Evolutionary conservation across 768 basidiomycete species (phyloP).

Genomic region (Agaricus subrufescens): DNA sequence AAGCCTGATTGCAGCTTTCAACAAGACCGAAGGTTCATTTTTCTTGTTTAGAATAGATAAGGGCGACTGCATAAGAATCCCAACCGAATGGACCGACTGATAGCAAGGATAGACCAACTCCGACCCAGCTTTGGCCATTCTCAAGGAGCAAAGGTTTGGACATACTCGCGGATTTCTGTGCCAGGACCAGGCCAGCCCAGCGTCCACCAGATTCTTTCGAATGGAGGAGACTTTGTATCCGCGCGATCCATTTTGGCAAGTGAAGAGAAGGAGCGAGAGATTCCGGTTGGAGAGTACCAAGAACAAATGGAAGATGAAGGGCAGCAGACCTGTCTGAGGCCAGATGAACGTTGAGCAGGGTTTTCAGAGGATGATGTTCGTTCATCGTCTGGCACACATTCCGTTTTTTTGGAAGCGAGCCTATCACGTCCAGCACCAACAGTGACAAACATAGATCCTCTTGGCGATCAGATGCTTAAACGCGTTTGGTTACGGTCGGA

Average conservation of each 20-base stretch:
- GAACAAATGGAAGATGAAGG: conserved; percentile 51
- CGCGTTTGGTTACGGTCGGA: not conserved
- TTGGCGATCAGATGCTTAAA: conserved; percentile 10
- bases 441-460: conserved; percentile 12
- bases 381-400: conserved; percentile 31
- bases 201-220: conserved; percentile 73
- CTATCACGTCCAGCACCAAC: not conserved
- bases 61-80: conserved; percentile 13
- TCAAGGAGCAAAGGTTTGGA: conserved; percentile 64
- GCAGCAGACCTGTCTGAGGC: conserved; percentile 63
- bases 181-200: conserved; percentile 79
- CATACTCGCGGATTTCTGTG: conserved; percentile 55
- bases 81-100: conserved; percentile 50
- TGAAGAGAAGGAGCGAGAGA: conserved; percentile 60
- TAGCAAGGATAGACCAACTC: conserved; percentile 56
- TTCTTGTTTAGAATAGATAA: conserved; percentile 43
- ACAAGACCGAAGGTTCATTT: conserved; percentile 55
- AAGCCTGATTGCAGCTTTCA: conserved; percentile 65
- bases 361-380: conserved; percentile 48
- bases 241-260: conserved; percentile 69
- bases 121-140: conserved; percentile 69
- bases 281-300: conserved; percentile 49
- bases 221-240: conserved; percentile 69
- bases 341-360: conserved; percentile 66
- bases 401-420: not conserved